A percentile compares a stretch with the other conserved stretches of the same genome.
Conservation (phyloP, 1,139 yeast genomes). For the Sugiyamaella xylanicola region DNA sequence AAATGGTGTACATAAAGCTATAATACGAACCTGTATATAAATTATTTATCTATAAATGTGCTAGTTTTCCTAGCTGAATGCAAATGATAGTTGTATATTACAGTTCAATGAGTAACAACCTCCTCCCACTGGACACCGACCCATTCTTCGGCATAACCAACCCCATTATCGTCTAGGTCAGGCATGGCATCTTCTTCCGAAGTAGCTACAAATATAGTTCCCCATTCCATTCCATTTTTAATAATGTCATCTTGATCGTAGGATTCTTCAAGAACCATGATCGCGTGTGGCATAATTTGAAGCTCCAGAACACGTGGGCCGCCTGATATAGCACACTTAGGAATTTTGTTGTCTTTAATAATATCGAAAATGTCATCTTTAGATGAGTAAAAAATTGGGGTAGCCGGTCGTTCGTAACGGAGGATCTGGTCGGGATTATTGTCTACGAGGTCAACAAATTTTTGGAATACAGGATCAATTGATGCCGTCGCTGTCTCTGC, state of each 20-base stretch:
- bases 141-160: conserved; percentile 87
- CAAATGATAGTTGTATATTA: too few relatives aligned
- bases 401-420: conserved; percentile 66
- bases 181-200: conserved; percentile 74
- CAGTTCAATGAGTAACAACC: conserved; percentile 17
- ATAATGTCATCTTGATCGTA: conserved; percentile 56
- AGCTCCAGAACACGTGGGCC: conserved; percentile 71
- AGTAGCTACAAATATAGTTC: conserved; percentile 84
- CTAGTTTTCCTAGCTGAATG: background rate
- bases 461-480: conserved; percentile 71
- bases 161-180: conserved; percentile 56
- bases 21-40: background rate
- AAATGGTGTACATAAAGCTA: conserved; percentile 14
- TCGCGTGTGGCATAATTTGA: conserved; percentile 93
- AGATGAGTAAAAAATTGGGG: conserved; percentile 72
- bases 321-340: conserved; percentile 44
- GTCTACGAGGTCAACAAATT: conserved; percentile 70
- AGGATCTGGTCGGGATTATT: conserved; percentile 86
- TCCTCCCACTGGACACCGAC: conserved; percentile 95
- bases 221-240: conserved; percentile 94
- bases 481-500: conserved; percentile 31
- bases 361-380: conserved; percentile 56
- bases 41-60: conserved; percentile 10
- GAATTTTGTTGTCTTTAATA: conserved; percentile 56
- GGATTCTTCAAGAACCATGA: conserved; percentile 70